Evolutionary conservation across 1,139 yeast genomes (phyloP), one percentile per base, ranked within the genome.

Genomic region (Taphrina communis): DNA sequence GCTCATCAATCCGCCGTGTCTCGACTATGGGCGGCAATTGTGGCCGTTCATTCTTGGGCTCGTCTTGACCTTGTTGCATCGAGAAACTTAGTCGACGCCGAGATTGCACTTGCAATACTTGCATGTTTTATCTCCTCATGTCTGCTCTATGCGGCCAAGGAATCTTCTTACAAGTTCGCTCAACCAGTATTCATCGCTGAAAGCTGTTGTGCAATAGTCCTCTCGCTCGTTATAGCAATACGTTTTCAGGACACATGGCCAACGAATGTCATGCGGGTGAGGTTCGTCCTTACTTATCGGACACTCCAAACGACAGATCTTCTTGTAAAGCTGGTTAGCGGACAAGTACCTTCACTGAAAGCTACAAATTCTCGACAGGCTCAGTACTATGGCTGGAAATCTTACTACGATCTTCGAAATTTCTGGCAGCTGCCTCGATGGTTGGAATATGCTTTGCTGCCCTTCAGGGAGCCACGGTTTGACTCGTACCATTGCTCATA

Each of bases 231-330:
- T 31, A n/a, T 50, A 9, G 35, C 55, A 31, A 11, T 12, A 9
- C 12, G n/a, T n/a, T 50, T 11, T 35, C 35, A 21, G 7, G 38
- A 50, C 36, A 19, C 55, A 50, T 50, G 55, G 55, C 35, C 38
- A 21, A 39, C 21, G 60, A 56, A 56, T 19, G 50, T 35, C 65
- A 6, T 41, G 50, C 60, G 60, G 9, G 60, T 56, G 2, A 11
- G 60, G 14, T 56, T 56, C 36, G 38, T 41, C 36, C 38, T 56
- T 11, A 56, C 36, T 25, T 56, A 56, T 21, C 46, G 60, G 14
- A 36, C 38, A 12, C 41, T 56, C 9, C 60, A 56, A 41, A 41
- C 19, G 7, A 21, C 50, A 19, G 60, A 56, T 39, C 48, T 39
- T 8, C 14, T 56, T 12, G 14, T 56, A 9, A 17, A 31, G n/a